Percentiles rank a stretch among this genome's conserved stretches.
Conservation (phyloP, 176 grass and related monocot species). For the Carex parvula region DNA sequence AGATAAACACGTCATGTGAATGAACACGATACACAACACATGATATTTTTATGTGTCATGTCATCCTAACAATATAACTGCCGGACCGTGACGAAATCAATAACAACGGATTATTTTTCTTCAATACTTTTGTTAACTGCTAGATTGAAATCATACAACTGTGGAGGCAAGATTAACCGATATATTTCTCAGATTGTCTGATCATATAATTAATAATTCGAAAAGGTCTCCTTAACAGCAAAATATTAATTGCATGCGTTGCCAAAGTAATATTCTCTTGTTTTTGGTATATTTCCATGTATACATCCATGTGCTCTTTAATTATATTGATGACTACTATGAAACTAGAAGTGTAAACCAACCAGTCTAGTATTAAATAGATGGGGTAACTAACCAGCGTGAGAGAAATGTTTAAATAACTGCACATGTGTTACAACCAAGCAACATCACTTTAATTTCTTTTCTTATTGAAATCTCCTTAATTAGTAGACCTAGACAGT, state of each 20-base stretch:
- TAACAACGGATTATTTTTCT: too few species aligned
- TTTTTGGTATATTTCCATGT: background rate
- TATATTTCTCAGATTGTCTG: too few species aligned
- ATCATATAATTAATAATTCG: too few species aligned
- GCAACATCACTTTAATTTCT: background rate
- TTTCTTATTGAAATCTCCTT: background rate
- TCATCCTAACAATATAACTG: too few species aligned
- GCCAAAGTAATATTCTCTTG: background rate
- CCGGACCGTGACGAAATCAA: too few species aligned
- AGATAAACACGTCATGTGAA: too few species aligned
- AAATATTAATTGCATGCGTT: background rate
- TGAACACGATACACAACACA: too few species aligned
- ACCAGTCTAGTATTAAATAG: background rate
- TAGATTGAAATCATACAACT: background rate
- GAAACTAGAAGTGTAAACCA: slow-evolving; percentile 18
- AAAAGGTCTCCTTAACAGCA: background rate
- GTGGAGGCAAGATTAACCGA: too few species aligned
- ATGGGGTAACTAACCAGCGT: background rate
- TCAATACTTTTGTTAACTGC: background rate
- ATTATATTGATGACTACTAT: background rate
- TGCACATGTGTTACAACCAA: background rate
- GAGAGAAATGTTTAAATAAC: background rate
- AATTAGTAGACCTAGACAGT: too few species aligned
- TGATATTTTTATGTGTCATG: too few species aligned
- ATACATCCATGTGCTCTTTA: slow-evolving; percentile 9